Base-by-base conservation (phyloP, 2,329 filamentous ascomycete genomes). In the Ceratocystis cacaofunesta region DNA sequence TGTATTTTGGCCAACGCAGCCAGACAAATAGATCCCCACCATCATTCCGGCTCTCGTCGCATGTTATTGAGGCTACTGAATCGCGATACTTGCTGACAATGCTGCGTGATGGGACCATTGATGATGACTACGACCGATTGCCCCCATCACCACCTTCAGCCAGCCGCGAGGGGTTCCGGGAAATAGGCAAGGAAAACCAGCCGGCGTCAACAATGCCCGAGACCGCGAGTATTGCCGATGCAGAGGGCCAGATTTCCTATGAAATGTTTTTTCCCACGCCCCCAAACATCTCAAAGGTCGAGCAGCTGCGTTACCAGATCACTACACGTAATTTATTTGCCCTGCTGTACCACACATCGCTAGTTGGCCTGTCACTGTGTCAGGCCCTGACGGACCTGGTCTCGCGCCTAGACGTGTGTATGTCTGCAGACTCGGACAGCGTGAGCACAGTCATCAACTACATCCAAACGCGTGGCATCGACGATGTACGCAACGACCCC, bases 301-400 rank as follows among this genome's bases (percentile, higher is more conserved):
- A 79, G 52, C 79, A 79, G 64, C 76, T 80, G 1, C 77, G 83
- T 0, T 78, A 87, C 68, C 83, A 85, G 69, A 78, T 88, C 60
- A 85, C 86, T 0, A 86, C 85, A 0, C 81, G 86, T 22, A 89
- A 89, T 70, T 81, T 88, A 57, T 84, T 89, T 69, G 86, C 85
- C 0, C 74, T 88, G 43, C 73, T 88, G 1, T 85, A 83, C 70
- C 79, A 83, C 63, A 82, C 82, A 25, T 85, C 85, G 0, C 76
- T 89, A 0, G 85, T 89, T 1, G 86, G 86, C 0, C 70, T 82
- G 1, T 84, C 85, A 3, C 72, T 89, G 0, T 81, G 80, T 69
- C 83, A 87, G 69, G 84, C 85, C 44, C 74, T 89, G 4, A 76
- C 76, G 0, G 86, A 88, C 69, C 75, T 89, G 0, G 83, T 85